These are phyloP conservation scores for Penicillium sp. DNA, from an alignment of 2,329 filamentous ascomycete species.

Conservation along the genomic window DNA sequence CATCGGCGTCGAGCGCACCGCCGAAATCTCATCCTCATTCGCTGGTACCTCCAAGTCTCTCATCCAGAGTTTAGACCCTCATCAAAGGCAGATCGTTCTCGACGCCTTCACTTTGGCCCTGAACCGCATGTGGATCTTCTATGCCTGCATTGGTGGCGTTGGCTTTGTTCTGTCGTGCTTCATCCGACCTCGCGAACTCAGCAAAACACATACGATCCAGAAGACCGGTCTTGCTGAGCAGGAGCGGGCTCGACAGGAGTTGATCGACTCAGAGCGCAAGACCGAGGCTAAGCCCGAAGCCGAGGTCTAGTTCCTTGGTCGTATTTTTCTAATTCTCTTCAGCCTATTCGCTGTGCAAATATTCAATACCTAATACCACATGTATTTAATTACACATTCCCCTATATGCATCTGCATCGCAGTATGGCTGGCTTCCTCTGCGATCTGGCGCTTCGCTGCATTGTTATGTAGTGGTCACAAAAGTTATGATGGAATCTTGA, in stretches of 20 bases:
- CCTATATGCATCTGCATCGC: background rate
- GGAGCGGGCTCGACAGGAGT: conserved; percentile 40
- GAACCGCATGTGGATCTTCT: conserved; percentile 51
- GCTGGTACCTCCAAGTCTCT: conserved; percentile 35
- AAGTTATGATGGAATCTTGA: background rate
- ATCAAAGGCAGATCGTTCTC: conserved; percentile 38
- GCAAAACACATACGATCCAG: conserved; percentile 40
- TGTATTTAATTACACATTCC: conserved; percentile 1
- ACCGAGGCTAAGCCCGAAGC: conserved; percentile 62
- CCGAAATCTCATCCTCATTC: conserved; percentile 28
- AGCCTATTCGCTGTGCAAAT: background rate
- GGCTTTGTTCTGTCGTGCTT: conserved; percentile 41
- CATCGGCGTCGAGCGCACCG: conserved; percentile 29
- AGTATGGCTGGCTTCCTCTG: background rate
- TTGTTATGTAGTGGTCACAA: background rate
- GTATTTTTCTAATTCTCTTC: too few species aligned
- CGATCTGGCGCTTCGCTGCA: background rate
- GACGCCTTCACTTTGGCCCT: conserved; percentile 42
- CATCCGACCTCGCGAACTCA: conserved; percentile 38
- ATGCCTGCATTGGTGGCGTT: conserved; percentile 35
- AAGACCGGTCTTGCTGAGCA: conserved; percentile 46
- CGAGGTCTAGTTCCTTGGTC: conserved; percentile 11
- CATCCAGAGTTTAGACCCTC: conserved; percentile 30
- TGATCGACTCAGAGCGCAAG: conserved; percentile 47
- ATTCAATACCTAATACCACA: conserved; percentile 2